Evolutionary conservation across 2,329 filamentous ascomycete species (phyloP).

Genomic region (Sarocladium kiliense): DNA sequence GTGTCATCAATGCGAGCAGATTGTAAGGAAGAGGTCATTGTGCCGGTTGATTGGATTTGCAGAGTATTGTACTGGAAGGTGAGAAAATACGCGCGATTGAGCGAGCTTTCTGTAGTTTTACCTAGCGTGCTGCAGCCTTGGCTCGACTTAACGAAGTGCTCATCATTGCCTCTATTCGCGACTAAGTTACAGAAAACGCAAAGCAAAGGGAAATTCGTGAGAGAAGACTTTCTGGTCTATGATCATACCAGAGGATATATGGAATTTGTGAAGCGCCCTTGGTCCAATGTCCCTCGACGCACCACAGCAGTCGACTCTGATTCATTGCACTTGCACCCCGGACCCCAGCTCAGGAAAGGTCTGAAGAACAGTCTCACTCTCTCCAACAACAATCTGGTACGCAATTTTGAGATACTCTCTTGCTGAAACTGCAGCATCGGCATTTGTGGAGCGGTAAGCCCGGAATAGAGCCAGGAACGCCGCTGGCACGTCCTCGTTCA

Average conservation of each 20-base stretch:
- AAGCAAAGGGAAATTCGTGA: background rate
- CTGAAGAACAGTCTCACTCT: background rate
- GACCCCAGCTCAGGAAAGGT: background rate
- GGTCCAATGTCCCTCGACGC: too few relatives aligned
- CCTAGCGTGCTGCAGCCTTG: too few relatives aligned
- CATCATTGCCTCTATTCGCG: too few relatives aligned
- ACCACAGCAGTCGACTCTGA: too few relatives aligned
- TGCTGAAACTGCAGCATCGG: background rate
- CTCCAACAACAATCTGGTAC: background rate
- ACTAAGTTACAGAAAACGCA: background rate
- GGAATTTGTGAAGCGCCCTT: background rate
- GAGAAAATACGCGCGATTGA: too few relatives aligned
- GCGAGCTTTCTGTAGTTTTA: too few relatives aligned
- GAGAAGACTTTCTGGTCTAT: background rate
- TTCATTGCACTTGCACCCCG: too few relatives aligned
- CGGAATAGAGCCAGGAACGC: background rate
- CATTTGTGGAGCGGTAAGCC: background rate
- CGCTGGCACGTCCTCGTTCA: background rate
- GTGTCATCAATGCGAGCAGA: background rate
- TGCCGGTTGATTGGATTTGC: background rate
- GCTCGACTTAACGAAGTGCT: too few relatives aligned
- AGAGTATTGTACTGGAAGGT: background rate
- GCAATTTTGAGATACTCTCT: background rate
- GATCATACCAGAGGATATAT: background rate
- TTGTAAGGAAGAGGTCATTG: background rate